Evolutionary conservation across 2,329 filamentous ascomycete genomes (phyloP).

Genomic region (Diaporthe amygdali): DNA sequence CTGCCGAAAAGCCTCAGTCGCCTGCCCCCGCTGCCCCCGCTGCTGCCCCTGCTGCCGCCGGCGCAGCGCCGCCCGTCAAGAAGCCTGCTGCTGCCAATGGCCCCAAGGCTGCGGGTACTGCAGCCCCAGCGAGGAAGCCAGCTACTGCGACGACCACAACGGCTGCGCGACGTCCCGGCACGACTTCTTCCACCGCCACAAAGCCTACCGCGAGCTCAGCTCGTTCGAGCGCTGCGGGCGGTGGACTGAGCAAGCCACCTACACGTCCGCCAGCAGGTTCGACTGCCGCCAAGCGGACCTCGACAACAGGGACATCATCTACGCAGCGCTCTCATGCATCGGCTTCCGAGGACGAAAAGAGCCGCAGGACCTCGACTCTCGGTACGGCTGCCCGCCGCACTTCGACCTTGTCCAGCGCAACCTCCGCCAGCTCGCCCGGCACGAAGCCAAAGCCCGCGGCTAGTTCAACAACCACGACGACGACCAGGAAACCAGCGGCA

Average conservation of each 20-base stretch:
- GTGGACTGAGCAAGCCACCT: slow-evolving; percentile 37
- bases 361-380: slow-evolving; percentile 33
- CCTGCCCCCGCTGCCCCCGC: background rate
- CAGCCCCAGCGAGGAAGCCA: slow-evolving; percentile 28
- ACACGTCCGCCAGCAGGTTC: slow-evolving; percentile 34
- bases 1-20: slow-evolving; percentile 5
- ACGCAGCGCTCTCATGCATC: slow-evolving; percentile 39
- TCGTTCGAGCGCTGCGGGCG: slow-evolving; percentile 33
- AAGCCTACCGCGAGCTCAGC: slow-evolving; percentile 37
- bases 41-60: background rate
- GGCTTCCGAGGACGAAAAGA: slow-evolving; percentile 42
- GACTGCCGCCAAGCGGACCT: slow-evolving; percentile 35
- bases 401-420: slow-evolving; percentile 33
- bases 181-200: slow-evolving; percentile 32
- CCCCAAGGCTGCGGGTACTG: slow-evolving; percentile 27
- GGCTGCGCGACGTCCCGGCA: slow-evolving; percentile 31
- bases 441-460: slow-evolving; percentile 29
- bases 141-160: slow-evolving; percentile 30
- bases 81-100: slow-evolving; percentile 22
- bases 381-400: slow-evolving; percentile 36
- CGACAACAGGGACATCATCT: slow-evolving; percentile 35
- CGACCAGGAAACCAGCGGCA: slow-evolving; percentile 41
- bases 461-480: slow-evolving; percentile 35
- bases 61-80: slow-evolving; percentile 9
- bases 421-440: slow-evolving; percentile 31